Evolutionary conservation across 345 rosid genomes (phyloP).

Genomic region (Heritiera littoralis): DNA sequence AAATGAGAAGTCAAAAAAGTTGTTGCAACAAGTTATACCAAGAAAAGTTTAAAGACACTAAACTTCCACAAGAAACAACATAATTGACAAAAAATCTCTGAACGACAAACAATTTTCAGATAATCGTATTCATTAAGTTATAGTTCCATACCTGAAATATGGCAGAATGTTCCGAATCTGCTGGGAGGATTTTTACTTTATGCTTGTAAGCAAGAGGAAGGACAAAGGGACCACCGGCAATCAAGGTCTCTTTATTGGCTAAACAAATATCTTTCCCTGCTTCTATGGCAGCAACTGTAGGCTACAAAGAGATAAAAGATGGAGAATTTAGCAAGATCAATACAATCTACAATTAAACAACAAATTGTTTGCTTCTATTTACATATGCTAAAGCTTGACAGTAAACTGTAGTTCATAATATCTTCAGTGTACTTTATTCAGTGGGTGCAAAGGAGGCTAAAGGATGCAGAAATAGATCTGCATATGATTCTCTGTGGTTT

Average conservation of each 20-base stretch:
- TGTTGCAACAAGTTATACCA: constrained; percentile 14
- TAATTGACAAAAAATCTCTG: too few species aligned
- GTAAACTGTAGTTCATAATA: constrained; percentile 5
- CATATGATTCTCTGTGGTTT: neutral
- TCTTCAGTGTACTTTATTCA: neutral
- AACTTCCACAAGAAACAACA: too few species aligned
- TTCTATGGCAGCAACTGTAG: constrained; percentile 97
- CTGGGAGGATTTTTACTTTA: too few species aligned
- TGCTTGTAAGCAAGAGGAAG: constrained; percentile 66
- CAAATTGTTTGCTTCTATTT: constrained; percentile 12
- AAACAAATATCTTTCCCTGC: constrained; percentile 92
- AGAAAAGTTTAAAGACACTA: neutral
- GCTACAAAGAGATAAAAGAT: constrained; percentile 40
- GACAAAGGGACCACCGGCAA: constrained; percentile 96
- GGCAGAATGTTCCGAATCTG: too few species aligned
- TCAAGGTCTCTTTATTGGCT: constrained; percentile 97
- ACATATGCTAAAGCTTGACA: neutral
- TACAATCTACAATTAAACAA: neutral
- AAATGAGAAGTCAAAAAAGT: neutral
- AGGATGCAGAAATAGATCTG: neutral
- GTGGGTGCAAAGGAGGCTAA: neutral
- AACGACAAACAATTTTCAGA: too few species aligned
- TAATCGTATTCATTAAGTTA: too few species aligned
- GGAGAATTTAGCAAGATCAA: constrained; percentile 14
- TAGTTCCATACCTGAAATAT: too few species aligned